Percentiles rank a stretch among this genome's conserved stretches.
Evolutionary conservation across 352 stramenopile species (phyloP).

Genomic region (Pythium aquatile): DNA sequence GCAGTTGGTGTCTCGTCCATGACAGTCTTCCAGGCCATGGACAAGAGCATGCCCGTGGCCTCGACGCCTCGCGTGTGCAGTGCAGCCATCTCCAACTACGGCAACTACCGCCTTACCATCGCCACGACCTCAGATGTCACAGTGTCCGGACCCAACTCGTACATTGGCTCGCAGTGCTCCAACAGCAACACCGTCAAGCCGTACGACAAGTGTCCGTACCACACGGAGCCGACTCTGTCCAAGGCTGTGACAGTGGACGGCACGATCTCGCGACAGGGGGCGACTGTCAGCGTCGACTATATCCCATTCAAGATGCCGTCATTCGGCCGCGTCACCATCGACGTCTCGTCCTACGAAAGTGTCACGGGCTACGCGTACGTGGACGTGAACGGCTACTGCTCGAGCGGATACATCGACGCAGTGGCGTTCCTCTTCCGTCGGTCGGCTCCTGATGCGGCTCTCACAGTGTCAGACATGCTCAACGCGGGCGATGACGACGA

Average conservation of each 20-base stretch:
- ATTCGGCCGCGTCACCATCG: constrained; percentile 58
- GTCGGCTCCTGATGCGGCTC: constrained; percentile 21
- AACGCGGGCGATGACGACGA: constrained; percentile 61
- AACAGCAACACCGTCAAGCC: constrained; percentile 25
- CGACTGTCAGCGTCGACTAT: constrained; percentile 53
- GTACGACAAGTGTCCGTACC: constrained; percentile 54
- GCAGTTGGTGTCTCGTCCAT: constrained; percentile 55
- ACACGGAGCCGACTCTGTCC: constrained; percentile 42
- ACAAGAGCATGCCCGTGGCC: constrained; percentile 43
- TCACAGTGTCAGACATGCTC: constrained; percentile 46
- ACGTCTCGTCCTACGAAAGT: constrained; percentile 58
- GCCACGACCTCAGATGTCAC: constrained; percentile 34
- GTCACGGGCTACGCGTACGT: constrained; percentile 35
- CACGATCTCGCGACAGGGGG: constrained; percentile 46
- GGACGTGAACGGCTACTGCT: constrained; percentile 66
- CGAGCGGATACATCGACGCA: constrained; percentile 63
- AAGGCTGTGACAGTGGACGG: constrained; percentile 40
- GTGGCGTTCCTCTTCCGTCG: constrained; percentile 57
- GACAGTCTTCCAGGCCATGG: constrained; percentile 37
- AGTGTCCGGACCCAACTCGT: constrained; percentile 36
- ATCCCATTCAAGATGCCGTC: constrained; percentile 48
- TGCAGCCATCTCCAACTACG: constrained; percentile 55
- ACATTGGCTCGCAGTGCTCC: constrained; percentile 67
- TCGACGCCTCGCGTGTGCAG: constrained; percentile 45
- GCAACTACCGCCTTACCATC: constrained; percentile 64